Base-by-base conservation (phyloP, 2,329 filamentous ascomycete genomes). In the Fusarium piperis region DNA sequence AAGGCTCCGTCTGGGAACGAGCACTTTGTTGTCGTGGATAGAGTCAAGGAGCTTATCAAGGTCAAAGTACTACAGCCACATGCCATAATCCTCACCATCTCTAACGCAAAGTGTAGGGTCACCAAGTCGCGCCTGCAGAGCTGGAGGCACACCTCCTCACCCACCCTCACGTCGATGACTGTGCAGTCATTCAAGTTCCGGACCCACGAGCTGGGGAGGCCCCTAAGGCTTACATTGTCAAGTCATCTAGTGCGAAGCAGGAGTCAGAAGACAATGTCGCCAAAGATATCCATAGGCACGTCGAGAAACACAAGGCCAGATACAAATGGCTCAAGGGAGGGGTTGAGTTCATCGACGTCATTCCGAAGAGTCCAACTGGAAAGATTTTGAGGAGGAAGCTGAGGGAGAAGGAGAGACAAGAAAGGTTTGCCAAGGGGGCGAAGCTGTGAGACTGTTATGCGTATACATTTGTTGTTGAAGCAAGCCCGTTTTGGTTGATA, bases 21-120 rank as follows among this genome's bases (percentile, higher is more conserved):
- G 79, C 95, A 98, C 77, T 79, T 97, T 55, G 92, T 94, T 77
- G 92, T 98, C 59, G 92, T 94, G 0, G 95, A 97, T 77, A 89
- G 94, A 13, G 81, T 86, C 67, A 87, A 89, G 74, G 89, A 94
- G 77, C 83, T 94, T 35, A 94, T 94, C 81, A 94, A 94, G 78
- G 92, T 93, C 77, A 93, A 93, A 84, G 91, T 90, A 81, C 10
- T 1, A 6, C 0, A 6, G 1, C 0, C 0, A 1, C 11, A 15
- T 2, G 0, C 7, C 0, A 0, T 1, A 0, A 0, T 7, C 1
- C 2, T 0, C 5, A 12, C 56, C 46, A 15, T 28, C 28, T 26
- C 23, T 46, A 11, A 23, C 0, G 4, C 52, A 9, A 15, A 48
- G 1, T 1, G 13, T 0, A 93, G 89, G 92, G 92, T 46, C 83